These are phyloP conservation scores for Coemansia sp. DNA, from an alignment of 192 early-diverging fungal genomes.

Conservation along the genomic window DNA sequence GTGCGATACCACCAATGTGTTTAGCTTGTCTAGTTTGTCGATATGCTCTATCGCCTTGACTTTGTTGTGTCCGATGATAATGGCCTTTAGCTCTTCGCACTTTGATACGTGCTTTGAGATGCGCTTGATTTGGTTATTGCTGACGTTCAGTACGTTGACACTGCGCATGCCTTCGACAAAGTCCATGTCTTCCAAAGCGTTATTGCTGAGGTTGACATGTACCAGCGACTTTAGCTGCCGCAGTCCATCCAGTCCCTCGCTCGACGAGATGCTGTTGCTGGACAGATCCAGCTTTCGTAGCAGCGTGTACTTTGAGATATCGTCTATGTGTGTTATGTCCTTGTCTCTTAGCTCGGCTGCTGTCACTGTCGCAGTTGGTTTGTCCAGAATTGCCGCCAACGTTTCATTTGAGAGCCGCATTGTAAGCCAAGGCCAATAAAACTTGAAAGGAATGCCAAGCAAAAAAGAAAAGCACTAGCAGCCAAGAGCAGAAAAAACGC, in stretches of 20 bases:
- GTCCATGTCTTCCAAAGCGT: conserved; percentile 45
- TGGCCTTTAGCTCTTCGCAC: conserved; percentile 66
- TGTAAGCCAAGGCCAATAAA: background rate
- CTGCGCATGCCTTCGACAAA: conserved; percentile 8
- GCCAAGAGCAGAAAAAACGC: background rate
- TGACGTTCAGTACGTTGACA: conserved; percentile 64
- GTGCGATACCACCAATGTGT: conserved; percentile 79
- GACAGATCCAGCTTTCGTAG: conserved; percentile 60
- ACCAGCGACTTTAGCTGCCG: conserved; percentile 37
- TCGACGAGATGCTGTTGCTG: conserved; percentile 60
- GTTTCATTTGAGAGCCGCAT: conserved; percentile 38
- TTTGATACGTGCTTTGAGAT: conserved; percentile 60
- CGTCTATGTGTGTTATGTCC: conserved; percentile 66
- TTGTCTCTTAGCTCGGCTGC: conserved; percentile 56
- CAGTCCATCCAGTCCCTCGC: conserved; percentile 57
- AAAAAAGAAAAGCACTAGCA: background rate
- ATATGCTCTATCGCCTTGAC: conserved; percentile 68
- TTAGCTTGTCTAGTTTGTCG: conserved; percentile 57
- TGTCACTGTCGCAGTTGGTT: conserved; percentile 42
- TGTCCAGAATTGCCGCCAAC: conserved; percentile 12
- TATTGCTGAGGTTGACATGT: conserved; percentile 72
- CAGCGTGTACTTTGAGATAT: conserved; percentile 61
- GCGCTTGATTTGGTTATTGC: conserved; percentile 62
- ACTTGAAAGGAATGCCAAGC: background rate
- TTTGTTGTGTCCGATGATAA: conserved; percentile 77